Evolutionary conservation across 2,329 filamentous ascomycete genomes (phyloP), one percentile per base, ranked within the genome.

Genomic region (Fusarium neocosmosporiellum): DNA sequence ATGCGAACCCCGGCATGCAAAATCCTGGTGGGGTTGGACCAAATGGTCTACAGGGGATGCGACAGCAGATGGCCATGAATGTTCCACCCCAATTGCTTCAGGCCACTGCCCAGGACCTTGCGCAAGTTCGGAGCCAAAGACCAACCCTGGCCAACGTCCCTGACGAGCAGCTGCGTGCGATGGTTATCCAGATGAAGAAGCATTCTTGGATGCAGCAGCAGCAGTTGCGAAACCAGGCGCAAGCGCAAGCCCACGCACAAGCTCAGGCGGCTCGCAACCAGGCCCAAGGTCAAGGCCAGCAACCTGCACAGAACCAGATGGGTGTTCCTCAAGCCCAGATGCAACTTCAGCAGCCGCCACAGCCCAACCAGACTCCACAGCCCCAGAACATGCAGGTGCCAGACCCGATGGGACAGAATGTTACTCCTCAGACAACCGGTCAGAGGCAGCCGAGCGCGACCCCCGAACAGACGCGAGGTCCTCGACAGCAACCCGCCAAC

Each of bases 321-420:
- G 8, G 85, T 31, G 78, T 81, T 4, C 86, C 86, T 58, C 87
- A 85, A 70, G 83, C 83, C 4, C 88, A 88, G 63, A 87, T 88
- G 70, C 86, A 88, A 66, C 81, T 88, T 10, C 88, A 89, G 67
- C 88, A 88, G 66, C 86, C 84, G 53, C 63, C 66, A 83, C 88
- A 90, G 71, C 75, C 71, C 75, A 78, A 70, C 53, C 79, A 80
- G 60, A 69, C 77, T 8, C 73, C 83, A 55, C 84, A 86, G 72
- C 78, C 82, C 33, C 80, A 82, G 66, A 76, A 79, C 61, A 79
- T 84, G 65, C 75, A 80, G 20, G 82, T 82, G 65, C 78, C 81
- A 9, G 69, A 83, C 84, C 79, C 82, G 80, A 83, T 87, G 79
- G 82, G 82, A 3, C 87, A 87, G 72, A 84, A 76, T 34, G 67